Evolutionary conservation across 2,329 filamentous ascomycete genomes (phyloP).

Genomic region (Alternaria metachromatica): DNA sequence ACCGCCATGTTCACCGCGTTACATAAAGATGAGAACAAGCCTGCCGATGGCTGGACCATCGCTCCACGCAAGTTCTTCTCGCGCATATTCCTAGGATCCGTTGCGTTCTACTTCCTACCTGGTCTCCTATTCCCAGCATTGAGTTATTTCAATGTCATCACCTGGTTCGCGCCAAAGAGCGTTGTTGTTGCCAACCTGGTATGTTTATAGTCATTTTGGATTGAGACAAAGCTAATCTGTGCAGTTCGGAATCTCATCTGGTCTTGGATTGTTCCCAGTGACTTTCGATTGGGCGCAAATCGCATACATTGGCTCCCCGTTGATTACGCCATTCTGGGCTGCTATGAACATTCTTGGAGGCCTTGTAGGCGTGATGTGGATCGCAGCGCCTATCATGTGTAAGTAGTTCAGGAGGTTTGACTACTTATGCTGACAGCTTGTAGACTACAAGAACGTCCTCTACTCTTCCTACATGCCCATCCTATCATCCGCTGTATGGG

Average conservation of each 20-base stretch:
- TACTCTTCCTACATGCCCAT: slow-evolving; percentile 88
- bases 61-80: slow-evolving; percentile 87
- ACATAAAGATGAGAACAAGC: slow-evolving; percentile 82
- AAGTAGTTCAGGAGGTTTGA: slow-evolving; percentile 20
- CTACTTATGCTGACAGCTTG: slow-evolving; percentile 5
- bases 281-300: slow-evolving; percentile 94
- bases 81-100: slow-evolving; percentile 72
- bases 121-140: slow-evolving; percentile 82
- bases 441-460: slow-evolving; percentile 76
- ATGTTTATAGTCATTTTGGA: no score
- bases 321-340: slow-evolving; percentile 86
- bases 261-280: slow-evolving; percentile 80
- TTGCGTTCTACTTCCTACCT: slow-evolving; percentile 84
- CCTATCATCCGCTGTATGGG: slow-evolving; percentile 82
- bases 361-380: slow-evolving; percentile 83
- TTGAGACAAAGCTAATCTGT: no score
- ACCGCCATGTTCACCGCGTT: slow-evolving; percentile 88
- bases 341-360: slow-evolving; percentile 84
- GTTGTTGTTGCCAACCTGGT: slow-evolving; percentile 82
- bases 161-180: slow-evolving; percentile 86
- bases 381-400: slow-evolving; percentile 77
- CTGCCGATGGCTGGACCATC: slow-evolving; percentile 81
- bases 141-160: slow-evolving; percentile 88
- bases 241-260: slow-evolving; percentile 82
- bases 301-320: slow-evolving; percentile 82